A percentile compares a stretch with the other conserved stretches of the same genome.
These are phyloP conservation scores for Prunus yedoensis DNA, from an alignment of 331 rosid genomes.

Conservation along the genomic window DNA sequence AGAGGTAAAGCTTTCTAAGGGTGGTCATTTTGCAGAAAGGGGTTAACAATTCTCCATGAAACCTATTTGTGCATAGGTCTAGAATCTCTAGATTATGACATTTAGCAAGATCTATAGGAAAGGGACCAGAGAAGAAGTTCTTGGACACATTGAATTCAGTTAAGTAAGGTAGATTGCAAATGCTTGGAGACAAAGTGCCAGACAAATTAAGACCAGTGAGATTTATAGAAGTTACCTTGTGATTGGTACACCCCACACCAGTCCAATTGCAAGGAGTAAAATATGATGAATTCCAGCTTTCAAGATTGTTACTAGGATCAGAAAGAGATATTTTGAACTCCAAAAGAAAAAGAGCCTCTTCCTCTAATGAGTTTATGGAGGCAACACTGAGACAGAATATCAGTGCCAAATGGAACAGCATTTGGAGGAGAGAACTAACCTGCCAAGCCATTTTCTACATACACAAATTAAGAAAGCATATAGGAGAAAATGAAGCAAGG, in stretches of 20 bases:
- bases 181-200: constrained; percentile 53
- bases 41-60: constrained; percentile 50
- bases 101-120: constrained; percentile 45
- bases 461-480: background rate
- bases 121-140: constrained; percentile 56
- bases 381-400: constrained; percentile 29
- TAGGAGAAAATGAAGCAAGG: background rate
- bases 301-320: constrained; percentile 49
- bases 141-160: constrained; percentile 55
- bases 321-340: constrained; percentile 40
- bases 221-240: constrained; percentile 54
- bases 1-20: constrained; percentile 57
- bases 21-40: constrained; percentile 42
- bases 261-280: constrained; percentile 69
- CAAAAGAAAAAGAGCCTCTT: constrained; percentile 59
- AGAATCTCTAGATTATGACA: constrained; percentile 54
- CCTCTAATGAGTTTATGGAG: constrained; percentile 40
- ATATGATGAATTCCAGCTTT: constrained; percentile 52
- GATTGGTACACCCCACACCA: constrained; percentile 55
- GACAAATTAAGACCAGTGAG: constrained; percentile 51
- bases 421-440: constrained; percentile 20
- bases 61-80: constrained; percentile 75
- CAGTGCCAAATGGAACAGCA: constrained; percentile 28
- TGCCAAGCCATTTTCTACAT: constrained; percentile 37
- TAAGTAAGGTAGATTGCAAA: constrained; percentile 53